Conservation (phyloP, 352 stramenopile genomes). For the Thalassiosira livingstoniorum region DNA sequence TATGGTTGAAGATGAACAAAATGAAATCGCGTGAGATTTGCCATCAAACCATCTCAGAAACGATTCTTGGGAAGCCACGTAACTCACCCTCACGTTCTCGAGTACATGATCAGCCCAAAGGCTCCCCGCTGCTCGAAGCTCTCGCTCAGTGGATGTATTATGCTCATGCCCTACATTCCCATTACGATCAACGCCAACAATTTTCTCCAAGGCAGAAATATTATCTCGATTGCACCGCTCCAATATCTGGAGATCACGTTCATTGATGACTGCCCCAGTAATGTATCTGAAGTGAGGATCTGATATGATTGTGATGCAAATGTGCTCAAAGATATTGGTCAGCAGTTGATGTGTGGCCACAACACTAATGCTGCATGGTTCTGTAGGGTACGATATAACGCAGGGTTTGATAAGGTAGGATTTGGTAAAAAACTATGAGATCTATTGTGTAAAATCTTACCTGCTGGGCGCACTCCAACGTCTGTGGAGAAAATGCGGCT, state of each 20-base stretch:
- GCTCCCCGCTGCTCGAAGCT: slow-evolving; percentile 71
- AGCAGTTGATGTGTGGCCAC: slow-evolving; percentile 84
- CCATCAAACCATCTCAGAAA: not conserved
- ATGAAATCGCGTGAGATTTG: not conserved
- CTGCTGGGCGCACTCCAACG: slow-evolving; percentile 79
- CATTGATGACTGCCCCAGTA: slow-evolving; percentile 71
- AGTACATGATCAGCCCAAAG: slow-evolving; percentile 83
- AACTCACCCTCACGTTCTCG: slow-evolving; percentile 49
- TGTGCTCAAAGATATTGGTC: slow-evolving; percentile 85
- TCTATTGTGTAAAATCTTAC: too few relatives aligned
- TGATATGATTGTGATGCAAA: slow-evolving; percentile 71
- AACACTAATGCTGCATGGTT: slow-evolving; percentile 81
- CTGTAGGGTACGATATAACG: too few relatives aligned
- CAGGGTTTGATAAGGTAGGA: too few relatives aligned
- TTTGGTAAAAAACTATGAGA: too few relatives aligned
- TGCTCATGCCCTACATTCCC: slow-evolving; percentile 60
- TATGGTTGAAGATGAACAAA: not conserved
- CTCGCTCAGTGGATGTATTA: slow-evolving; percentile 36
- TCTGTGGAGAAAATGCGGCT: slow-evolving; percentile 84
- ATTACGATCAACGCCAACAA: slow-evolving; percentile 71
- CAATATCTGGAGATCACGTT: slow-evolving; percentile 78
- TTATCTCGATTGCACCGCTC: slow-evolving; percentile 82
- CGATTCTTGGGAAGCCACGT: not conserved
- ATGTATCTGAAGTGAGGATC: slow-evolving; percentile 65
- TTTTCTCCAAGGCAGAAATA: slow-evolving; percentile 75